Evolutionary conservation across 352 stramenopile genomes (phyloP).

Genomic region (Peronospora belbahrii): DNA sequence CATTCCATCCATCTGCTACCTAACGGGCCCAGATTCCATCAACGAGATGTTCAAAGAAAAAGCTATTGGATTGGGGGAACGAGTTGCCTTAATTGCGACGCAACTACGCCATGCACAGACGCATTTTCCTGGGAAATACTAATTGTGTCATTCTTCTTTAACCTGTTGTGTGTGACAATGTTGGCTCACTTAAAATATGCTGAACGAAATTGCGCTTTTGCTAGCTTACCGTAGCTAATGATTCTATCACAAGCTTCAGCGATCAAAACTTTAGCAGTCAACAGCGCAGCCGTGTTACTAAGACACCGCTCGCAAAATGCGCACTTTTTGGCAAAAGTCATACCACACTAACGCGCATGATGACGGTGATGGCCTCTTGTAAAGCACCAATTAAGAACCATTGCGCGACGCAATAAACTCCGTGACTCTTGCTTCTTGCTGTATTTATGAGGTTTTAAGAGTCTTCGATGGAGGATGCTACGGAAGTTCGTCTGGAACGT

Average conservation of each 20-base stretch:
- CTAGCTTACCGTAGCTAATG: constrained; percentile 70
- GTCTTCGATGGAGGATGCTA: too few relatives aligned
- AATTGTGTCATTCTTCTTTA: constrained; percentile 2
- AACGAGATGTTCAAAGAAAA: constrained; percentile 78
- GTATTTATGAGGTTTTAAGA: too few relatives aligned
- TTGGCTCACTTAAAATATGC: constrained; percentile 67
- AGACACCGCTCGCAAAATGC: constrained; percentile 19
- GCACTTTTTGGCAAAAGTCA: constrained; percentile 51
- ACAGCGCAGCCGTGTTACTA: constrained; percentile 44
- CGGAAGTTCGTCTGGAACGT: too few relatives aligned
- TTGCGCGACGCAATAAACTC: too few relatives aligned
- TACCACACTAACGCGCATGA: constrained; percentile 80
- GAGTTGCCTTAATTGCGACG: constrained; percentile 48
- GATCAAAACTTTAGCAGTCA: too few relatives aligned
- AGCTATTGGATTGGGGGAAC: constrained; percentile 62
- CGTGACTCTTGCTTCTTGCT: too few relatives aligned
- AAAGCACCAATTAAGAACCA: too few relatives aligned
- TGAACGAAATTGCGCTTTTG: constrained; percentile 80
- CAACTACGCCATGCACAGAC: constrained; percentile 19
- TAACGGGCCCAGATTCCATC: constrained; percentile 45
- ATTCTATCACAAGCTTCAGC: constrained; percentile 69
- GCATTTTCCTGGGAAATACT: constrained; percentile 13
- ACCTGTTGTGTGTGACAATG: neutral
- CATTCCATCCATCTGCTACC: constrained; percentile 51
- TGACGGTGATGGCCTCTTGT: constrained; percentile 66